Evolutionary conservation across 495 filamentous ascomycete genomes (phyloP), one percentile per base, ranked within the genome.

Genomic region (Letharia lupina): DNA sequence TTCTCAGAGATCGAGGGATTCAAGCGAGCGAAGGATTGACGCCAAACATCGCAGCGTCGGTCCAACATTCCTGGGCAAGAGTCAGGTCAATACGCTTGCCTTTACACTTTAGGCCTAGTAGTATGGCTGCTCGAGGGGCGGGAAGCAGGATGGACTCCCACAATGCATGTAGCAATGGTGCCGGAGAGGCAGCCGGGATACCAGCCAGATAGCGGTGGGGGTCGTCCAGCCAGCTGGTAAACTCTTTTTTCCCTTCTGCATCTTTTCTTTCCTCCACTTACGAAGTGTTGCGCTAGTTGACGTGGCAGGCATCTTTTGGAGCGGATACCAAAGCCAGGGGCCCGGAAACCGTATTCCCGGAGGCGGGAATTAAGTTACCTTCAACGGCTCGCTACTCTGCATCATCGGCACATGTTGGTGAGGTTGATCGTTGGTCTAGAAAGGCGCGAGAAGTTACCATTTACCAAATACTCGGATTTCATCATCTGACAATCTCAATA

Each of bases 231-330:
- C 28, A 63, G 28, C 28, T 40, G 11, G 20, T 60, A 35, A 65
- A 31, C 41, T 31, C 56, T 47, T 2, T 47, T 20, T 39, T 39
- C 37, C 23, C 23, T 28, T 28, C 23, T 28, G 23, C 23, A 28
- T 28, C 23, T 28, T 28, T 28, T 5, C 16, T 18, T 18, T 47
- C 40, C 4, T 35, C 63, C 63, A 59, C 15, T 65, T 2, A 65
- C 16, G 33, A 58, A 60, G 56, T 20, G 44, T 40, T 28, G 45
- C 58, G 59, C 58, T 66, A 54, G 45, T 37, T 66, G 64, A 66
- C 58, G 64, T 66, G 64, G 64, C 64, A 66, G 44, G 9, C 47
- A 56, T 56, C 15, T 57, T 20, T 18, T 48, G 45, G 59, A 66
- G 50, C 59, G 47, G 39, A 61, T 45, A 18, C 45, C 58, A 56